Conservation (phyloP, 805 yeast genomes). For the Cyberlindnera meyerae region DNA sequence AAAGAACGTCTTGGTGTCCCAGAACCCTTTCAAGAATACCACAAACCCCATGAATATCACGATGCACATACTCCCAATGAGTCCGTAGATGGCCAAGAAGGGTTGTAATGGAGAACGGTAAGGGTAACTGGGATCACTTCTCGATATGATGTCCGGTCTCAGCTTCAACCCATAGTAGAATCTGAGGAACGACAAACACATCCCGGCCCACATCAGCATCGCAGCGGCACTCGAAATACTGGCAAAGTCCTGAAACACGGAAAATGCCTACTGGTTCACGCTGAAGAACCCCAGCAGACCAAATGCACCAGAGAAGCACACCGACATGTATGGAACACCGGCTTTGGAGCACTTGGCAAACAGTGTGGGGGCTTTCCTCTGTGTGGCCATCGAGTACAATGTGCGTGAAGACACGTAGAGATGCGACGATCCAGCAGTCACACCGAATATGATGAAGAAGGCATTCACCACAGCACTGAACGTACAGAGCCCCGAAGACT, state of each 20-base stretch:
- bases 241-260: slow-evolving; percentile 61
- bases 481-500: slow-evolving; percentile 46
- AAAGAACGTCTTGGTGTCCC: slow-evolving; percentile 60
- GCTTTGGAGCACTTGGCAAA: slow-evolving; percentile 52
- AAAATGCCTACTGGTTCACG: slow-evolving; percentile 50
- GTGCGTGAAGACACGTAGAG: slow-evolving; percentile 54
- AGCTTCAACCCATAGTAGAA: slow-evolving; percentile 57
- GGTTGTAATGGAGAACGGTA: slow-evolving; percentile 70
- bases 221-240: slow-evolving; percentile 71
- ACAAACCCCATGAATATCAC: slow-evolving; percentile 57
- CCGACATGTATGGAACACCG: slow-evolving; percentile 73
- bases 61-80: slow-evolving; percentile 46
- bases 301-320: slow-evolving; percentile 55
- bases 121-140: slow-evolving; percentile 63
- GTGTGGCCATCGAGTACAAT: slow-evolving; percentile 47
- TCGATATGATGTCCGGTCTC: slow-evolving; percentile 59
- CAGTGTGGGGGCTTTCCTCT: slow-evolving; percentile 52
- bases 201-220: slow-evolving; percentile 72
- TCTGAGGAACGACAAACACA: slow-evolving; percentile 59
- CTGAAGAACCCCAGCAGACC: slow-evolving; percentile 59
- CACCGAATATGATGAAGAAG: slow-evolving; percentile 47
- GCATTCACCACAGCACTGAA: slow-evolving; percentile 45
- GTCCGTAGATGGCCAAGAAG: slow-evolving; percentile 57
- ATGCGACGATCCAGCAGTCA: slow-evolving; percentile 51
- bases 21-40: slow-evolving; percentile 50